These are phyloP conservation scores for Eucalyptus dawsonii DNA, from an alignment of 345 rosid genomes.

Conservation along the genomic window DNA sequence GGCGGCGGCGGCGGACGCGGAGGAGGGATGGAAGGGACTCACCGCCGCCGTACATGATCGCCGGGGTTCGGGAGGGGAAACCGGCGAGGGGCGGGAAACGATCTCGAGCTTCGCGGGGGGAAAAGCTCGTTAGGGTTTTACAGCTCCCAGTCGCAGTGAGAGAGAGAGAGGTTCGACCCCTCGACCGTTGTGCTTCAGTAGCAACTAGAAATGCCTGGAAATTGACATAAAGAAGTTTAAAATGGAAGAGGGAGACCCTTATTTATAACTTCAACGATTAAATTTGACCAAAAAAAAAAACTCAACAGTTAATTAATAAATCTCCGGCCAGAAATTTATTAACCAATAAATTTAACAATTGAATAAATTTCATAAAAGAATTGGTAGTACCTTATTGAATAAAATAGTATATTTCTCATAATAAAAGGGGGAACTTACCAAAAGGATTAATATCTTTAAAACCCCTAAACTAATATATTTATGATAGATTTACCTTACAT, in stretches of 20 bases:
- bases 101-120: not conserved
- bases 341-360: not conserved
- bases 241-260: not conserved
- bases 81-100: not conserved
- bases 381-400: not conserved
- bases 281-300: not conserved
- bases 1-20: not conserved
- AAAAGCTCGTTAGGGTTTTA: not conserved
- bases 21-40: slow-evolving; percentile 1
- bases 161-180: not conserved
- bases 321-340: not conserved
- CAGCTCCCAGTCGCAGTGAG: not conserved
- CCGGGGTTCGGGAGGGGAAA: not conserved
- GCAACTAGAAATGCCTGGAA: not conserved
- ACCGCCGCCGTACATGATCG: slow-evolving; percentile 96
- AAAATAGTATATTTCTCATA: not conserved
- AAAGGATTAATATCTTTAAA: no score
- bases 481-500: no score
- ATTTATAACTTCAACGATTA: not conserved
- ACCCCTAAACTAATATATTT: no score
- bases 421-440: not conserved
- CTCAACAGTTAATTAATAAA: not conserved
- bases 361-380: not conserved
- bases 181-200: not conserved
- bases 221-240: not conserved